Base-by-base conservation (phyloP, 495 filamentous ascomycete genomes). In the Penicillium goetzii region DNA sequence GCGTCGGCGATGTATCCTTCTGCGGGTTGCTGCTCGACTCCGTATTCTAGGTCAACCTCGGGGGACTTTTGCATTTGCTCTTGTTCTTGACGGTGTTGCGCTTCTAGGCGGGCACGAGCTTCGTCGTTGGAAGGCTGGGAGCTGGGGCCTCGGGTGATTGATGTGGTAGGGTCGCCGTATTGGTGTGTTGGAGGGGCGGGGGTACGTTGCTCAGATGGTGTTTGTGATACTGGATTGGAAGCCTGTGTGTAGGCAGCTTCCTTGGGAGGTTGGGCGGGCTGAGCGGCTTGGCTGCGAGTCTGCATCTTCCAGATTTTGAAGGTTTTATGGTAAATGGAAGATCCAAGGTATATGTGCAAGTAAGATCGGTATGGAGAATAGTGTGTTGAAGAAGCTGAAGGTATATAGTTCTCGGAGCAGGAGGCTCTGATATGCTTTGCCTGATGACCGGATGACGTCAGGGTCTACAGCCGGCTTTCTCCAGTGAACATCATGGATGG, bases 1-100 rank as follows among this genome's bases (percentile, higher is more conserved):
- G 77, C 76, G 26, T 74, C 66, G 2, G 84, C 85, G 40, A 88
- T 83, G 25, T 83, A 76, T 4, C 85, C 86, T 59, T 88, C 85
- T 6, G 74, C 72, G 0, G 79, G 74, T 30, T 82, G 76, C 26
- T 80, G 75, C 79, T 88, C 85, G 62, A 88, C 81, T 6, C 85
- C 86, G 11, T 82, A 82, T 19, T 87, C 84, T 1, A 72, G 64
- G 58, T 81, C 77, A 8, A 78, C 72, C 60, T 71, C 72, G 17
- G 45, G 64, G 55, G 51, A 68, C 60, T 56, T 51, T 23, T 69
- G 65, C 62, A 74, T 33, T 19, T 59, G 25, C 1, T 17, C 38
- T n/a, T 63, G 55, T 19, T 73, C 54, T 10, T 61, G 57, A 3
- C 62, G n/a, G 25, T 62, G 76, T 11, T 71, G 26, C 17, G 40